Conservation (phyloP, 805 yeast species). For the Cyberlindnera subsufficiens region DNA sequence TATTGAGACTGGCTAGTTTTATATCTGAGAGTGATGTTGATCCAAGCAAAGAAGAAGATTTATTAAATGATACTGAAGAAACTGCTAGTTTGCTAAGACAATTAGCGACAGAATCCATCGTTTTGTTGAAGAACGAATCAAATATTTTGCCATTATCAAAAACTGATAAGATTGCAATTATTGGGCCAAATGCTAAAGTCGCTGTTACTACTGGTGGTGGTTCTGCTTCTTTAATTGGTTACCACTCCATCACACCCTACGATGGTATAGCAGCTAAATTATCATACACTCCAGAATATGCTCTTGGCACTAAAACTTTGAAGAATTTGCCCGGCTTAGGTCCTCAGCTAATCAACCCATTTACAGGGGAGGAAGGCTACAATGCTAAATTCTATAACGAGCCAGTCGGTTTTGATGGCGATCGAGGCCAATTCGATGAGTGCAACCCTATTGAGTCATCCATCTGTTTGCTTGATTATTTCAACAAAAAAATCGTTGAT, state of each 20-base stretch:
- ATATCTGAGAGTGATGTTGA: slow-evolving; percentile 33
- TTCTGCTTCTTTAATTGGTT: slow-evolving; percentile 46
- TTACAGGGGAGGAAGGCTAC: slow-evolving; percentile 22
- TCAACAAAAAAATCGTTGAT: slow-evolving; percentile 12
- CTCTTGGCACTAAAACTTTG: slow-evolving; percentile 32
- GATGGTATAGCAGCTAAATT: slow-evolving; percentile 36
- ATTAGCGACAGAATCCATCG: slow-evolving; percentile 47
- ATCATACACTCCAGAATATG: slow-evolving; percentile 22
- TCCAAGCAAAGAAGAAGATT: slow-evolving; percentile 17
- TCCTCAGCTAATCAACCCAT: slow-evolving; percentile 18
- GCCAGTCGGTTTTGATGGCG: slow-evolving; percentile 14
- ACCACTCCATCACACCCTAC: slow-evolving; percentile 43
- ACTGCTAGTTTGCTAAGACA: slow-evolving; percentile 37
- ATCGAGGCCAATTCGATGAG: slow-evolving; percentile 27
- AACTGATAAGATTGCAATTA: slow-evolving; percentile 40
- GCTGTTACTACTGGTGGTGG: slow-evolving; percentile 57
- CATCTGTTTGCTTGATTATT: slow-evolving; percentile 26
- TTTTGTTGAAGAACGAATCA: slow-evolving; percentile 49
- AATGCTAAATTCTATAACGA: slow-evolving; percentile 22
- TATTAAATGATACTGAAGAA: slow-evolving; percentile 40
- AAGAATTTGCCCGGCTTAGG: slow-evolving; percentile 30
- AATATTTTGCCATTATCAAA: slow-evolving; percentile 41
- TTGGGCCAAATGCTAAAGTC: slow-evolving; percentile 53
- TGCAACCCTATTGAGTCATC: slow-evolving; percentile 14
- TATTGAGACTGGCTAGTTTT: slow-evolving; percentile 43